Evolutionary conservation across 2,329 filamentous ascomycete species (phyloP).

Genomic region (Passalora sequoiae): DNA sequence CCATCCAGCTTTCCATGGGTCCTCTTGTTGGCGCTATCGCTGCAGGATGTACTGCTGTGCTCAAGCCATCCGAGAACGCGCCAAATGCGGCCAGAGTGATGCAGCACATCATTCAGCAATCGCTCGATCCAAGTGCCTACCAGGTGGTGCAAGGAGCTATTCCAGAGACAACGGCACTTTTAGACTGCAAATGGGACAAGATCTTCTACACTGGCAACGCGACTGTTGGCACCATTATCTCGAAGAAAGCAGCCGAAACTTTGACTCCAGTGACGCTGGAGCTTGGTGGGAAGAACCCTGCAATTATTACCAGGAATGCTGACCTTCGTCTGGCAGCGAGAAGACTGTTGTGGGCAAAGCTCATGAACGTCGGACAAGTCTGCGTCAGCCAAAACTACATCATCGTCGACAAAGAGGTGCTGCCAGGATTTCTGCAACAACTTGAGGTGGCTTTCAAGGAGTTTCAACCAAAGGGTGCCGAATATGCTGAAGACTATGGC

Average conservation of each 20-base stretch:
- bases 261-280: constrained; percentile 81
- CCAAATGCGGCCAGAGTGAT: constrained; percentile 72
- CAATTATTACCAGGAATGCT: constrained; percentile 80
- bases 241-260: constrained; percentile 50
- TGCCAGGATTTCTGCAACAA: constrained; percentile 59
- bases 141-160: constrained; percentile 73
- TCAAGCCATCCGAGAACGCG: constrained; percentile 86
- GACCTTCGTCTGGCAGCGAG: constrained; percentile 75
- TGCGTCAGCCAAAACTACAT: constrained; percentile 93
- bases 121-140: constrained; percentile 73
- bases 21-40: constrained; percentile 86
- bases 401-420: constrained; percentile 69
- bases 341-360: constrained; percentile 84
- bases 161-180: constrained; percentile 71
- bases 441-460: constrained; percentile 66
- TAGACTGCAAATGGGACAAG: constrained; percentile 93
- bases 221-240: constrained; percentile 59
- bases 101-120: constrained; percentile 68
- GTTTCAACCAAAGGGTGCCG: constrained; percentile 79
- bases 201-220: constrained; percentile 90
- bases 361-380: constrained; percentile 79
- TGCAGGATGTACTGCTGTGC: constrained; percentile 79
- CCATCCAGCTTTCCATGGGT: constrained; percentile 70
- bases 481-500: constrained; percentile 69
- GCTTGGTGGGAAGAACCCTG: constrained; percentile 86